phyloP scores from a whole-genome alignment of 257 asterid genomes.

The Scutellaria minor region DNA sequence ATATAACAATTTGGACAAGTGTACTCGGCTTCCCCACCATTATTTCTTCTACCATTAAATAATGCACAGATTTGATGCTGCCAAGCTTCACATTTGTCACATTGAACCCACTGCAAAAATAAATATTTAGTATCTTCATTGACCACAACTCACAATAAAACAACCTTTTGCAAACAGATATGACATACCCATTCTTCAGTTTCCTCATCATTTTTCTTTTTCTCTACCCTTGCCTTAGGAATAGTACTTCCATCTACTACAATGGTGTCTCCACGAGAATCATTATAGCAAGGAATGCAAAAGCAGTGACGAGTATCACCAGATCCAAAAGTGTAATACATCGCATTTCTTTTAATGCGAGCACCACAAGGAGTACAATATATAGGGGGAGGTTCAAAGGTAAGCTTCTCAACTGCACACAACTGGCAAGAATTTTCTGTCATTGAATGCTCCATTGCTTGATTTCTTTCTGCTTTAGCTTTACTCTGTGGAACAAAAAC shows the following conservation, averaged over 20 bases:
- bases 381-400: constrained; percentile 95
- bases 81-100: constrained; percentile 99
- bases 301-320: constrained; percentile 93
- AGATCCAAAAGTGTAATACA: constrained; percentile 85
- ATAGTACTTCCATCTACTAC: constrained; percentile 68
- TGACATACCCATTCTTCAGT: constrained; percentile 96
- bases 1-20: constrained; percentile 98
- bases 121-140: constrained; percentile 33
- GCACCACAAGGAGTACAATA: constrained; percentile 95
- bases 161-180: constrained; percentile 23
- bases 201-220: constrained; percentile 92
- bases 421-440: constrained; percentile 96
- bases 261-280: constrained; percentile 86
- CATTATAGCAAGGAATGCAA: constrained; percentile 90
- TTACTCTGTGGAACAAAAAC: constrained; percentile 69
- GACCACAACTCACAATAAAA: constrained; percentile 21
- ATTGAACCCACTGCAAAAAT: constrained; percentile 97
- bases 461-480: constrained; percentile 91
- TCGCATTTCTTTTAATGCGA: constrained; percentile 92
- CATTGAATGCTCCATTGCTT: constrained; percentile 92
- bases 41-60: constrained; percentile 97
- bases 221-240: constrained; percentile 83
- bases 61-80: constrained; percentile 99
- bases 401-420: constrained; percentile 98
- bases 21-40: constrained; percentile 98